Evolutionary conservation across 495 filamentous ascomycete genomes (phyloP).

Genomic region (Penicillium canescens): DNA sequence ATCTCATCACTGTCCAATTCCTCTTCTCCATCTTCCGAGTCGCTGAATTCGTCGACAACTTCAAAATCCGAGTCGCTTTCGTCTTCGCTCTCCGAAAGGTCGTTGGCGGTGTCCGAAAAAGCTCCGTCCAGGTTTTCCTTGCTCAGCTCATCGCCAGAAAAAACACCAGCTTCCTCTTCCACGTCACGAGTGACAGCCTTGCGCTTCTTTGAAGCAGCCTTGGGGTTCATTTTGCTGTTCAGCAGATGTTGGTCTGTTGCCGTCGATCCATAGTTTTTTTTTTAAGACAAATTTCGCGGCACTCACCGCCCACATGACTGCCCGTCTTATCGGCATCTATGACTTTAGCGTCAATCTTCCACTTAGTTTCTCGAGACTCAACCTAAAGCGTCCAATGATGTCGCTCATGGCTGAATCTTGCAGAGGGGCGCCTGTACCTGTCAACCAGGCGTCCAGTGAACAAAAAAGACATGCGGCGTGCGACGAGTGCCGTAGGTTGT

Average conservation of each 20-base stretch:
- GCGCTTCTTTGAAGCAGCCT: constrained; percentile 53
- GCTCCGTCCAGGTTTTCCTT: constrained; percentile 63
- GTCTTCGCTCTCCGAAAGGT: constrained; percentile 43
- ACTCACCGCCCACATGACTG: constrained; percentile 51
- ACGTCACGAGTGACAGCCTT: constrained; percentile 59
- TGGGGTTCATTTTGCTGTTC: constrained; percentile 34
- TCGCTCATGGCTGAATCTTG: constrained; percentile 2
- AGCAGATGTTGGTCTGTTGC: constrained; percentile 7
- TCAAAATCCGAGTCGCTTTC: constrained; percentile 47
- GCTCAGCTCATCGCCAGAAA: constrained; percentile 67
- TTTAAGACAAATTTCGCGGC: constrained; percentile 30
- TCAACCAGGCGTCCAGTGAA: not conserved
- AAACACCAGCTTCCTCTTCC: constrained; percentile 49
- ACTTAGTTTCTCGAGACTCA: not conserved
- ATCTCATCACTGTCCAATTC: constrained; percentile 54
- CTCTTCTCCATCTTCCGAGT: constrained; percentile 40
- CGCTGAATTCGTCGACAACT: constrained; percentile 47
- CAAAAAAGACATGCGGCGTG: constrained; percentile 44
- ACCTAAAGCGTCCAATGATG: not conserved
- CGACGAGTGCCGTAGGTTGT: constrained; percentile 43
- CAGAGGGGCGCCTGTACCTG: not conserved
- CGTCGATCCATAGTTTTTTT: constrained; percentile 31
- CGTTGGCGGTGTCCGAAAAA: constrained; percentile 60
- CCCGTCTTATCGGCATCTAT: constrained; percentile 31
- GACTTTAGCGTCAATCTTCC: constrained; percentile 16